Conservation (phyloP, 192 early-diverging fungal genomes). For the Rhizophagus sp. region DNA sequence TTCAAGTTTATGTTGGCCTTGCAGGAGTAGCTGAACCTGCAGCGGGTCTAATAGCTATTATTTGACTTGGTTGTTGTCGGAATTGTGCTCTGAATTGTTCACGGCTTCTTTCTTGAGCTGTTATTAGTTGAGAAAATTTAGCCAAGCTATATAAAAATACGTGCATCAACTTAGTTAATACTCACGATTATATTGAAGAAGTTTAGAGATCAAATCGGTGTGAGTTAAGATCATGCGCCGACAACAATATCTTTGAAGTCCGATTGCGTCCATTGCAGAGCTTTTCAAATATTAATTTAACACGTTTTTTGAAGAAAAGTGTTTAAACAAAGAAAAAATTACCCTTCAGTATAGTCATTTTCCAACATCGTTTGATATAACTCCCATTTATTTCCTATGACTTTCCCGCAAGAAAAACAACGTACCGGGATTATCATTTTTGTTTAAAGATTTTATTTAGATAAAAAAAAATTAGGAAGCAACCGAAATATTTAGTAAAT, state of each 20-base stretch:
- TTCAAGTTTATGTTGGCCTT: not conserved
- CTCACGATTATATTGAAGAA: conserved; percentile 90
- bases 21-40: not conserved
- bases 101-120: conserved; percentile 30
- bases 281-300: conserved; percentile 40
- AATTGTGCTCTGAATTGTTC: conserved; percentile 29
- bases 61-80: conserved; percentile 8
- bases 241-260: conserved; percentile 93
- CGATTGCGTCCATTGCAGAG: conserved; percentile 72
- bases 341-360: conserved; percentile 79
- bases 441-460: too few relatives aligned
- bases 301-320: not conserved
- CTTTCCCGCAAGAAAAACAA: conserved; percentile 98
- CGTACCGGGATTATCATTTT: conserved; percentile 98
- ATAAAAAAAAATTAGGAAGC: not conserved
- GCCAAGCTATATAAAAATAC: not conserved
- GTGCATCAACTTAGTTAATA: not conserved
- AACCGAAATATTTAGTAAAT: too few relatives aligned
- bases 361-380: conserved; percentile 80
- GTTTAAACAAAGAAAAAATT: conserved; percentile 25
- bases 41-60: not conserved
- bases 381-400: conserved; percentile 98
- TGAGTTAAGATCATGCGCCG: conserved; percentile 97
- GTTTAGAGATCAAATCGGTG: conserved; percentile 97
- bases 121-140: not conserved